phyloP scores from a whole-genome alignment of 129 eudicot genomes.

The Solidago caesia region DNA sequence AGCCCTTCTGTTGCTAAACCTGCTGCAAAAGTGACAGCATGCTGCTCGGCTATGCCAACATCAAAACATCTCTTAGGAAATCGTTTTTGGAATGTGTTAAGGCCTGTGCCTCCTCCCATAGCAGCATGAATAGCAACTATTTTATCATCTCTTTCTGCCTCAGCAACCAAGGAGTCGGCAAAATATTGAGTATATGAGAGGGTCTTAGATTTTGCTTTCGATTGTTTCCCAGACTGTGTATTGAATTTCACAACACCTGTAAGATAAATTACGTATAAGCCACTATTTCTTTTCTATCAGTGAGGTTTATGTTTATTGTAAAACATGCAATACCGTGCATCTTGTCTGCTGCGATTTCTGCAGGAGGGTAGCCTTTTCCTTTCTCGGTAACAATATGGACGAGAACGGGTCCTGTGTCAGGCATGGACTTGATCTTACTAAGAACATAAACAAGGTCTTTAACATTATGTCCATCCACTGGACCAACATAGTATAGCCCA shows the following conservation, averaged over 20 bases:
- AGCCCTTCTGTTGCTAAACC: constrained; percentile 73
- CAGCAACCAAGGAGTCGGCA: constrained; percentile 58
- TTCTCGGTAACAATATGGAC: constrained; percentile 71
- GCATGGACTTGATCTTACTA: constrained; percentile 42
- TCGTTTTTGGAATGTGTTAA: constrained; percentile 49
- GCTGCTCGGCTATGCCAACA: constrained; percentile 77
- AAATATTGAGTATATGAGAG: constrained; percentile 63
- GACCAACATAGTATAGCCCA: constrained; percentile 69
- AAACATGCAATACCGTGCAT: constrained; percentile 54
- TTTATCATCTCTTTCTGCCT: constrained; percentile 54
- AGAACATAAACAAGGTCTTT: constrained; percentile 55
- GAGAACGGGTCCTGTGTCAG: constrained; percentile 57
- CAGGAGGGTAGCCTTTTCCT: constrained; percentile 78
- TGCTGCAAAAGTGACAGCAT: constrained; percentile 71
- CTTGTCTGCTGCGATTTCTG: constrained; percentile 61
- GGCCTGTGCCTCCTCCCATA: constrained; percentile 83
- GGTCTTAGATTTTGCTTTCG: constrained; percentile 42
- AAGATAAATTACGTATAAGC: constrained; percentile 10
- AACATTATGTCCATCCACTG: constrained; percentile 70
- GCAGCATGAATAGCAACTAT: constrained; percentile 74
- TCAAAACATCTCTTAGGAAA: constrained; percentile 58
- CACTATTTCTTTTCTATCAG: background rate
- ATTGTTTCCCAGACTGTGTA: constrained; percentile 50
- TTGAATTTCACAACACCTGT: constrained; percentile 66
- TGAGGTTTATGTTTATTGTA: background rate